Evolutionary conservation across 768 basidiomycete genomes (phyloP).

Genomic region (Auricularia heimuer): DNA sequence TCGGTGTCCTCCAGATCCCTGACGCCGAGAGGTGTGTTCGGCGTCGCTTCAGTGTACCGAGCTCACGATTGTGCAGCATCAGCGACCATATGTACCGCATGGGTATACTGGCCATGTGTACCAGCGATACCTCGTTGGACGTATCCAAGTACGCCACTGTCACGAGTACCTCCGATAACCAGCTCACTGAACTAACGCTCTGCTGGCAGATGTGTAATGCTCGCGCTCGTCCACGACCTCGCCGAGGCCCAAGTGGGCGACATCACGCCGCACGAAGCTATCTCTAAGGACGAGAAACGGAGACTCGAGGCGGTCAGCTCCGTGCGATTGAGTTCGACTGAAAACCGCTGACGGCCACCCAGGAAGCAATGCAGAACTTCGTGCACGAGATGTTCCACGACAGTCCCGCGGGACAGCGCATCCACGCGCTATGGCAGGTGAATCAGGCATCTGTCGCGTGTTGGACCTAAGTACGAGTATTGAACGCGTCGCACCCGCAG

Average conservation of each 20-base stretch:
- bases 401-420: slow-evolving; percentile 55
- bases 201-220: slow-evolving; percentile 63
- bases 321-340: slow-evolving; percentile 61
- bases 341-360: slow-evolving; percentile 48
- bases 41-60: not conserved
- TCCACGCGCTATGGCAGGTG: slow-evolving; percentile 65
- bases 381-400: slow-evolving; percentile 81
- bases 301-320: slow-evolving; percentile 55
- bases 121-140: slow-evolving; percentile 63
- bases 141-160: slow-evolving; percentile 48
- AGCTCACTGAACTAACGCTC: not conserved
- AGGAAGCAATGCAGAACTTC: slow-evolving; percentile 90
- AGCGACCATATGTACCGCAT: slow-evolving; percentile 98
- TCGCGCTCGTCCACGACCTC: slow-evolving; percentile 87
- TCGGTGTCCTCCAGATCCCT: slow-evolving; percentile 45
- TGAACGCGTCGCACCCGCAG: slow-evolving; percentile 24
- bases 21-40: slow-evolving; percentile 65
- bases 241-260: slow-evolving; percentile 98
- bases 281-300: slow-evolving; percentile 72
- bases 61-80: slow-evolving; percentile 40
- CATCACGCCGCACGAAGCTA: slow-evolving; percentile 82
- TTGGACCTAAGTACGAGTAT: not conserved
- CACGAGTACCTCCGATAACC: no score
- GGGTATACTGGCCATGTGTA: slow-evolving; percentile 87
- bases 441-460: slow-evolving; percentile 9